These are phyloP conservation scores for Ensete ventricosum DNA, from an alignment of 176 grass and related monocot genomes.

Conservation along the genomic window DNA sequence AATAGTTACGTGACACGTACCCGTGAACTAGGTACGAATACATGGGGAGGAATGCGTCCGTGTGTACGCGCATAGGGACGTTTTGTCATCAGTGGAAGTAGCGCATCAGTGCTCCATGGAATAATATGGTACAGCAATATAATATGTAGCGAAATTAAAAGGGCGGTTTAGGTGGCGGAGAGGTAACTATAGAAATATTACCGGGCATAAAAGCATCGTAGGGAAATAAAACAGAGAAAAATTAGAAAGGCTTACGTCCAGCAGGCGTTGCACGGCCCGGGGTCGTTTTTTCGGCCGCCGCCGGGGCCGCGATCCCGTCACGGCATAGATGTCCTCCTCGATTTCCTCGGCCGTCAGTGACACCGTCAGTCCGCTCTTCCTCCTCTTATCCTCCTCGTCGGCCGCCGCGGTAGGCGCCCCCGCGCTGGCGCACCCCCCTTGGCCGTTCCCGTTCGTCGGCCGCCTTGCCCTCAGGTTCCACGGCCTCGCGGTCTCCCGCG, in stretches of 20 bases:
- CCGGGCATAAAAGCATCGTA: background rate
- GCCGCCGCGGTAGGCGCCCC: background rate
- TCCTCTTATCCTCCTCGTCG: background rate
- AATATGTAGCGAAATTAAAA: no score
- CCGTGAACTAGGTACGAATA: no score
- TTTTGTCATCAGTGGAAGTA: no score
- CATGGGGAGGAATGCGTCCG: no score
- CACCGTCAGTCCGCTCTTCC: constrained; percentile 40
- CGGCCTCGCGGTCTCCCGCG: constrained; percentile 22
- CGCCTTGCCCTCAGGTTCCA: constrained; percentile 81
- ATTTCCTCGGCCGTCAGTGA: constrained; percentile 65
- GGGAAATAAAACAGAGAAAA: background rate
- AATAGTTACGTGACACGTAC: no score
- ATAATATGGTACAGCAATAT: no score
- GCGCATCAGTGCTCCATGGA: no score
- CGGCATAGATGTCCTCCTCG: constrained; percentile 87
- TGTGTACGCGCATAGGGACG: no score
- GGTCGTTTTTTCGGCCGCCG: constrained; percentile 81
- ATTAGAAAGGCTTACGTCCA: constrained; percentile 62
- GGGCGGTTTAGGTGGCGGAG: background rate
- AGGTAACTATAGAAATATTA: no score
- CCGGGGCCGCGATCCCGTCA: constrained; percentile 76
- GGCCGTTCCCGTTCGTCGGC: constrained; percentile 8
- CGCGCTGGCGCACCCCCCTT: background rate
- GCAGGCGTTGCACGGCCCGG: constrained; percentile 62